Conservation (phyloP, 2,329 filamentous ascomycete species). For the Fusarium papillatum region DNA sequence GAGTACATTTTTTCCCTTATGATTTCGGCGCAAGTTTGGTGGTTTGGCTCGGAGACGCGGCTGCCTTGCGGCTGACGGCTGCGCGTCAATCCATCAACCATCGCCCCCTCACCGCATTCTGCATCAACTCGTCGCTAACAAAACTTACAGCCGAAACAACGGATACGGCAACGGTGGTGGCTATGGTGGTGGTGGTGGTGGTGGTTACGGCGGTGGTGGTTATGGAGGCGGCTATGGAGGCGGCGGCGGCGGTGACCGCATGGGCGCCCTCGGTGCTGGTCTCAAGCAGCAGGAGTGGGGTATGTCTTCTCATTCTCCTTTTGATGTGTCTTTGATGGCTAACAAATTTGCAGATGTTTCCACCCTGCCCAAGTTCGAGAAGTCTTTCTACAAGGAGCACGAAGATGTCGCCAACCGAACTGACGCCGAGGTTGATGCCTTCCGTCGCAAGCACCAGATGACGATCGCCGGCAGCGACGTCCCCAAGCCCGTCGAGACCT, state of each 20-base stretch:
- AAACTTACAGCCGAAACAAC: constrained; percentile 59
- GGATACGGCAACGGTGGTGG: constrained; percentile 53
- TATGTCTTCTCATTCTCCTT: constrained; percentile 63
- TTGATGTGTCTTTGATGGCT: constrained; percentile 46
- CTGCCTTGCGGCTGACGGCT: constrained; percentile 18
- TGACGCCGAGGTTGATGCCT: constrained; percentile 85
- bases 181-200: constrained; percentile 51
- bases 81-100: constrained; percentile 20
- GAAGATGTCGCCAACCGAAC: constrained; percentile 82
- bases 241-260: constrained; percentile 88
- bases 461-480: constrained; percentile 84
- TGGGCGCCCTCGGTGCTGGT: constrained; percentile 90
- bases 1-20: constrained; percentile 43
- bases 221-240: constrained; percentile 56
- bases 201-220: constrained; percentile 51
- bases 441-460: constrained; percentile 89
- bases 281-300: constrained; percentile 93
- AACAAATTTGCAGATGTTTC: constrained; percentile 71
- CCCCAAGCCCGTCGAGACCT: constrained; percentile 95
- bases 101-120: constrained; percentile 12
- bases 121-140: constrained; percentile 51
- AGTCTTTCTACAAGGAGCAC: constrained; percentile 99
- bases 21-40: constrained; percentile 21
- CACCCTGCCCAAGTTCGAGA: constrained; percentile 95
- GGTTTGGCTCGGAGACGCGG: constrained; percentile 25